Evolutionary conservation across 768 basidiomycete genomes (phyloP).

Genomic region (Lentinula edodes): DNA sequence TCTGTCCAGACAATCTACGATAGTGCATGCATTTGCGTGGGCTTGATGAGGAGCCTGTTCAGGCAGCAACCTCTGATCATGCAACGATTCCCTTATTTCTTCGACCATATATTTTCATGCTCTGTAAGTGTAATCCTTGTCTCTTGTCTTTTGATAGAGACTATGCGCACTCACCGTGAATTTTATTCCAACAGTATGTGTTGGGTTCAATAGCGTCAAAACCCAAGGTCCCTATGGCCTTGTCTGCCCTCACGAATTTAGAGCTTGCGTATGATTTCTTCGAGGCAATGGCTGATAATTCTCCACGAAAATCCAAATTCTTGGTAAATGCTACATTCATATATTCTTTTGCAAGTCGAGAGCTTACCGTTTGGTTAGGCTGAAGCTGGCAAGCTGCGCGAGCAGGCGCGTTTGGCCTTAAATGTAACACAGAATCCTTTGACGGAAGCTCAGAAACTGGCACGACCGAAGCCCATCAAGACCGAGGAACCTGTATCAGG

Average conservation of each 20-base stretch:
- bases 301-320: slow-evolving; percentile 50
- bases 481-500: neutral
- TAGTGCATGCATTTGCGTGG: slow-evolving; percentile 64
- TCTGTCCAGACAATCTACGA: slow-evolving; percentile 65
- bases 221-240: slow-evolving; percentile 57
- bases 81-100: slow-evolving; percentile 67
- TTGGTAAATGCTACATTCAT: slow-evolving; percentile 34
- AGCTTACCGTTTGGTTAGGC: neutral
- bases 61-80: slow-evolving; percentile 60
- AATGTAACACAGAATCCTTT: neutral
- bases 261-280: slow-evolving; percentile 59
- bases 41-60: slow-evolving; percentile 55
- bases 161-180: neutral
- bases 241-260: slow-evolving; percentile 57
- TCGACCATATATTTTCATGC: slow-evolving; percentile 70
- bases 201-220: slow-evolving; percentile 65
- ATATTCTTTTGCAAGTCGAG: neutral
- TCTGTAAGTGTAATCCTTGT: slow-evolving; percentile 35
- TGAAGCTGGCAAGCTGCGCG: neutral
- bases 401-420: neutral
- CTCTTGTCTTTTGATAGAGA: neutral
- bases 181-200: slow-evolving; percentile 42
- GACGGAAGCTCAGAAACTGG: neutral
- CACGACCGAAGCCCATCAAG: neutral
- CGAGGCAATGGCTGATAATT: slow-evolving; percentile 41